Evolutionary conservation across 169 alveolate genomes (phyloP), one percentile per base, ranked within the genome.

Genomic region (Babesia bovis): DNA sequence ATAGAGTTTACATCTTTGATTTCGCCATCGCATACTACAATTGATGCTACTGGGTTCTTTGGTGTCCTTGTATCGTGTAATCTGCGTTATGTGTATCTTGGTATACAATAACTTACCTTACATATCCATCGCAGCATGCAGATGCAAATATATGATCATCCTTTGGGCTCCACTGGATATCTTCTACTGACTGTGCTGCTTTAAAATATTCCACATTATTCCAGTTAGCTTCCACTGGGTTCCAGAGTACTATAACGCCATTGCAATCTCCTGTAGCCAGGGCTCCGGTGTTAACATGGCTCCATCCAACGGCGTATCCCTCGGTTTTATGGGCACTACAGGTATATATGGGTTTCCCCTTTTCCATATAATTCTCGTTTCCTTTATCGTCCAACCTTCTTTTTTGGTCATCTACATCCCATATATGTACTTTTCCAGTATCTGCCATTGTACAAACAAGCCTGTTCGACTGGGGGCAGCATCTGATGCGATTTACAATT

Each of bases 251-350:
- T 12, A 88, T 23, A 45, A 66, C 74, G 0, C 93, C 93, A 28
- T 69, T 58, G 45, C 88, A 82, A 45, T 79, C 90, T 2, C 93
- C 93, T 17, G 90, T 84, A 10, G 88, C 85, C 40, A 88, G 81
- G 19, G 67, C 51, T 13, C 90, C 93, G 7, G 85, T 83, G 30
- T 68, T 53, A 19, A 66, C 23, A 4, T 79, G 85, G 42, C 83
- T 88, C 93, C 93, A 88, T 15, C 77, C 87, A 12, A 88, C 76
- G 47, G 89, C 89, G 42, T 84, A 88, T n/a, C 93, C 93, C 66
- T 88, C 93, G 17, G n/a, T 55, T 6, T 44, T 63, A 57, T 88
- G 93, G n/a, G 58, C 44, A 3, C 53, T 32, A 60, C 83, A 40
- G 17, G 84, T 71, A 52, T 33, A 71, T n/a, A 81, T 30, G 42